These are phyloP conservation scores for Botrytis galanthina DNA, from an alignment of 2,329 filamentous ascomycete species.

Conservation along the genomic window DNA sequence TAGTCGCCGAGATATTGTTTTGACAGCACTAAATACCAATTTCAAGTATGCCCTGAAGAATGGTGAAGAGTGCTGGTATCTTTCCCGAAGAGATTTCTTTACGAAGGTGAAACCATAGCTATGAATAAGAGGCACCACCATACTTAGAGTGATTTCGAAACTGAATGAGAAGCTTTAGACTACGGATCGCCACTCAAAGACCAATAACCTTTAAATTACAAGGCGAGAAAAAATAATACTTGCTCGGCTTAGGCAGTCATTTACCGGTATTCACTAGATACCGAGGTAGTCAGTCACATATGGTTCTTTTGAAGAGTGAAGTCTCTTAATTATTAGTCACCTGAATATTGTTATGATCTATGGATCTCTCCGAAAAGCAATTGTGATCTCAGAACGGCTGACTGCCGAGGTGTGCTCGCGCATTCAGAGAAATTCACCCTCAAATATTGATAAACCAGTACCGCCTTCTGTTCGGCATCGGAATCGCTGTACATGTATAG, in stretches of 20 bases:
- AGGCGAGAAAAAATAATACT: not conserved
- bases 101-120: not conserved
- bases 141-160: not conserved
- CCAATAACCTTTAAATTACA: too few relatives aligned
- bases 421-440: not conserved
- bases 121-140: not conserved
- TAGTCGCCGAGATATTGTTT: not conserved
- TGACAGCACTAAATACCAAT: too few relatives aligned
- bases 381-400: not conserved
- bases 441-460: not conserved
- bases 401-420: not conserved
- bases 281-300: not conserved
- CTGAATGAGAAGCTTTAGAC: not conserved
- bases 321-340: not conserved
- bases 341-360: not conserved
- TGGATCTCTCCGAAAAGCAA: not conserved
- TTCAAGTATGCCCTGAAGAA: not conserved
- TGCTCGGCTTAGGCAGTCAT: not conserved
- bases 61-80: not conserved
- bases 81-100: not conserved
- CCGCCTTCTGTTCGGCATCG: fast-evolving
- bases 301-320: not conserved
- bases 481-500: not conserved
- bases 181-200: not conserved
- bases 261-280: not conserved